phyloP scores from a whole-genome alignment of 2,329 filamentous ascomycete genomes.

The Colletotrichum echinochloae region DNA sequence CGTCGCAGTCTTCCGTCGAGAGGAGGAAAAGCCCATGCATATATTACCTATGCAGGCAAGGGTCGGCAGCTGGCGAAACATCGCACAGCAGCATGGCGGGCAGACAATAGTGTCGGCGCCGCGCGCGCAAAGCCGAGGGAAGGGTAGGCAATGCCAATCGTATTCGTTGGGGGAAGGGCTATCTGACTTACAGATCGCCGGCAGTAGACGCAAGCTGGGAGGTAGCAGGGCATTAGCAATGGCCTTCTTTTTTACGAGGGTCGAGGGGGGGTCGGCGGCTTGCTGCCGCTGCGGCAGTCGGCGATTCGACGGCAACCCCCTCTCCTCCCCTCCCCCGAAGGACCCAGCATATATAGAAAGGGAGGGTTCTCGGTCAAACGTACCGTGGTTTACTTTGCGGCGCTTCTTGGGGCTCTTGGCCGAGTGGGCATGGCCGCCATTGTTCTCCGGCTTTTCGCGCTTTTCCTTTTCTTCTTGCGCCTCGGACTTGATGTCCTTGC shows the following conservation, averaged over 20 bases:
- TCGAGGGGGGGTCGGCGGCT: slow-evolving; percentile 40
- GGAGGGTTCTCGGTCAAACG: slow-evolving; percentile 53
- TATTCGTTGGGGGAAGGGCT: slow-evolving; percentile 42
- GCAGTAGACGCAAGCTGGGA: slow-evolving; percentile 87
- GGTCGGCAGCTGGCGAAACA: slow-evolving; percentile 28
- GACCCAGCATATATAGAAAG: neutral
- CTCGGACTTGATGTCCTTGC: slow-evolving; percentile 55
- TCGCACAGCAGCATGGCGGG: slow-evolving; percentile 32
- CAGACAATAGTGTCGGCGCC: slow-evolving; percentile 24
- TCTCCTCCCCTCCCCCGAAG: no score
- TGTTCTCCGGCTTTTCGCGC: slow-evolving; percentile 45
- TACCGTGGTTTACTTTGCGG: slow-evolving; percentile 91
- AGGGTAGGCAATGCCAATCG: slow-evolving; percentile 44
- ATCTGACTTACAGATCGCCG: slow-evolving; percentile 84
- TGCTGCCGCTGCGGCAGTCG: slow-evolving; percentile 34
- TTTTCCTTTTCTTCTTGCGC: slow-evolving; percentile 49
- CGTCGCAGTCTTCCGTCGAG: slow-evolving; percentile 11
- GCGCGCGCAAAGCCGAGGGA: slow-evolving; percentile 16
- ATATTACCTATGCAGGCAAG: slow-evolving; percentile 26
- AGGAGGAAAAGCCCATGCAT: slow-evolving; percentile 5
- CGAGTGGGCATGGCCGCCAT: slow-evolving; percentile 46
- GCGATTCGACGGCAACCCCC: slow-evolving; percentile 31
- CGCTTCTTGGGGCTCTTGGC: slow-evolving; percentile 80
- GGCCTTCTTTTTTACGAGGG: slow-evolving; percentile 42
- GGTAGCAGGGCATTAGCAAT: slow-evolving; percentile 47